phyloP scores from a whole-genome alignment of 2,329 filamentous ascomycete genomes.

The Paecilomyces sp. region DNA sequence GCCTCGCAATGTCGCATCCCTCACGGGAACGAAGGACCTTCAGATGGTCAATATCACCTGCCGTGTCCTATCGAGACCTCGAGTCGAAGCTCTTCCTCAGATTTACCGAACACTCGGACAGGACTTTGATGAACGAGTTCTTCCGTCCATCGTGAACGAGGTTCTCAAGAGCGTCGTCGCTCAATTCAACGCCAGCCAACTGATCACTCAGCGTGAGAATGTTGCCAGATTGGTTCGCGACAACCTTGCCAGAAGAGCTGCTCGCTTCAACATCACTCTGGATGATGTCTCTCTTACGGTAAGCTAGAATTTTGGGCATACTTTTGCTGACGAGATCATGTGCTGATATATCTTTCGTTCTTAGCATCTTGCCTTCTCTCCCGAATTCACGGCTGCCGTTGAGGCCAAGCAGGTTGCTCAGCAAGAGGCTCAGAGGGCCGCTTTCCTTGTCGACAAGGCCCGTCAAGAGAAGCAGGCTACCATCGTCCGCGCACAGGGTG shows the following conservation, averaged over 20 bases:
- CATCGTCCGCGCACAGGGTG: conserved; percentile 97
- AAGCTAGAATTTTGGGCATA: conserved; percentile 25
- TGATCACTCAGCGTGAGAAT: conserved; percentile 98
- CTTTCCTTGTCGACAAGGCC: conserved; percentile 97
- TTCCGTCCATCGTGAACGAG: conserved; percentile 97
- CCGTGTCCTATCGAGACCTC: conserved; percentile 90
- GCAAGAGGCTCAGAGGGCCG: conserved; percentile 93
- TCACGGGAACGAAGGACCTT: conserved; percentile 97
- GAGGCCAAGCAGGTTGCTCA: conserved; percentile 65
- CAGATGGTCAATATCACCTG: conserved; percentile 99
- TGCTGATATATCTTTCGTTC: conserved; percentile 5
- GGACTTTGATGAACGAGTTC: conserved; percentile 94
- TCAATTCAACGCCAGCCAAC: conserved; percentile 95
- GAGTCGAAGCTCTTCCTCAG: conserved; percentile 81
- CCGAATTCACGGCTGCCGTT: conserved; percentile 62
- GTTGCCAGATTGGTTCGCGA: conserved; percentile 87
- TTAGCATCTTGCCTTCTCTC: conserved; percentile 61
- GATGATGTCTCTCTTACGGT: conserved; percentile 97
- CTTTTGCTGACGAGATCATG: not conserved
- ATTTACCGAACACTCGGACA: conserved; percentile 94
- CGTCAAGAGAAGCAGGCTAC: conserved; percentile 99
- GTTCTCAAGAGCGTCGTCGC: conserved; percentile 97
- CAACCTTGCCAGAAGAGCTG: conserved; percentile 82
- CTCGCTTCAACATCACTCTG: conserved; percentile 92
- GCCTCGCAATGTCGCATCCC: conserved; percentile 90